Evolutionary conservation across 2,329 filamentous ascomycete species (phyloP).

Genomic region (Apiospora aurea): DNA sequence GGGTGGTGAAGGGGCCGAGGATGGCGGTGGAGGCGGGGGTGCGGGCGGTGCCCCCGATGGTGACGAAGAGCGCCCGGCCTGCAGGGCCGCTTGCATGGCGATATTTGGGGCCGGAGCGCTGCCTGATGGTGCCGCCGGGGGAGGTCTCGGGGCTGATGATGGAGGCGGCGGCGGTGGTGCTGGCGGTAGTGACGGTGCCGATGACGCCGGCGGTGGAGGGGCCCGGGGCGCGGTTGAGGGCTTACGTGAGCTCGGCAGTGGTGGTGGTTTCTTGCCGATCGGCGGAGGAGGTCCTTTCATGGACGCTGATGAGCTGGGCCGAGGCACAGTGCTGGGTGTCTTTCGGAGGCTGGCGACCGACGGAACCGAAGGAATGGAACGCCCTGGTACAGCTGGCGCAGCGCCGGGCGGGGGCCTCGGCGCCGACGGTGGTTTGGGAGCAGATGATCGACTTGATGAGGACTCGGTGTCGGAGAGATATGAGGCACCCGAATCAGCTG

Average conservation of each 20-base stretch:
- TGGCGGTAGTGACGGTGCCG: slow-evolving; percentile 50
- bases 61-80: slow-evolving; percentile 45
- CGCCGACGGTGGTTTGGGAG: slow-evolving; percentile 61
- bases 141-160: slow-evolving; percentile 48
- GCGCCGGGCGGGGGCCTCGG: slow-evolving; percentile 66
- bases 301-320: slow-evolving; percentile 68
- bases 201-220: slow-evolving; percentile 46
- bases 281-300: slow-evolving; percentile 77
- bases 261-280: slow-evolving; percentile 77
- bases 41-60: slow-evolving; percentile 45
- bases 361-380: slow-evolving; percentile 52
- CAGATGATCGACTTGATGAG: slow-evolving; percentile 30
- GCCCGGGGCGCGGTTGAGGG: slow-evolving; percentile 51
- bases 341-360: slow-evolving; percentile 68
- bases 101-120: slow-evolving; percentile 44
- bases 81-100: slow-evolving; percentile 50
- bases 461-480: slow-evolving; percentile 85
- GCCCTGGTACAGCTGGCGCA: slow-evolving; percentile 65
- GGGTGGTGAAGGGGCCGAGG: slow-evolving; percentile 52
- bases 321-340: slow-evolving; percentile 54
- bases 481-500: slow-evolving; percentile 72
- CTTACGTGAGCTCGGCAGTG: slow-evolving; percentile 66
- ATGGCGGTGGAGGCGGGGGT: slow-evolving; percentile 44
- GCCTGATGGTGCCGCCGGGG: slow-evolving; percentile 40
- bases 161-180: slow-evolving; percentile 55